Evolutionary conservation across 176 grass and related monocot genomes (phyloP), one percentile per base, ranked within the genome.

Genomic region (Hyparrhenia diplandra): DNA sequence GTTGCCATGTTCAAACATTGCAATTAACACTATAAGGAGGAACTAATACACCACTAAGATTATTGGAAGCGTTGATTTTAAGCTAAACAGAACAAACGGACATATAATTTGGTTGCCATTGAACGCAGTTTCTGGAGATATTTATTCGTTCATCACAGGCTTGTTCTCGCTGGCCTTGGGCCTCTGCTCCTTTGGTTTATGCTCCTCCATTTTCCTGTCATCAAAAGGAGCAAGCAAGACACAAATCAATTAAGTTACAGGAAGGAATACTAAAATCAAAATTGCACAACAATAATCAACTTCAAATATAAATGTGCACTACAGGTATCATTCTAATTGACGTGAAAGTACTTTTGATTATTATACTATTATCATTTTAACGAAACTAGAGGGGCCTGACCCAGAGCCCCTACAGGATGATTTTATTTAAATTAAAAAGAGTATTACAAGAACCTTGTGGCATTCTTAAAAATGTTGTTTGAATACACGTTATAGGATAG

Each of bases 151-250:
- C 95, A 94, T 98, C 40, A 91, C 84, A 63, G 90, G 83, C 51
- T 91, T 94, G 88, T 94, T 94, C 81, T 94, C 92, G 0, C 1
- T 94, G 47, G 90, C 92, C 78, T 94, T 89, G 17, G 87, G 88
- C 66, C 69, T 94, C 74, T 97, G 89, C 71, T 97, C 89, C 82
- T 88, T 97, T 5, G 83, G 84, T 63, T 88, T 93, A 17, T 91
- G 89, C 13, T 97, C 89, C 69, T 94, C 87, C 27, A 63, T 77
- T 94, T 92, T 90, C 72, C 82, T 90, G 71, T 72, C 29, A 72
- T 51, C 3, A 11, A 13, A 54, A 28, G 28, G 23, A 60, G 6
- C 25, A 21, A 76, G 1, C 17, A 60, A 75, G 45, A 72, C 37
- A 82, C 4, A 55, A 14, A 79, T 20, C 61, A 61, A 1, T 4